Base-by-base conservation (phyloP, 352 stramenopile genomes). In the Phytophthora pluvialis region DNA sequence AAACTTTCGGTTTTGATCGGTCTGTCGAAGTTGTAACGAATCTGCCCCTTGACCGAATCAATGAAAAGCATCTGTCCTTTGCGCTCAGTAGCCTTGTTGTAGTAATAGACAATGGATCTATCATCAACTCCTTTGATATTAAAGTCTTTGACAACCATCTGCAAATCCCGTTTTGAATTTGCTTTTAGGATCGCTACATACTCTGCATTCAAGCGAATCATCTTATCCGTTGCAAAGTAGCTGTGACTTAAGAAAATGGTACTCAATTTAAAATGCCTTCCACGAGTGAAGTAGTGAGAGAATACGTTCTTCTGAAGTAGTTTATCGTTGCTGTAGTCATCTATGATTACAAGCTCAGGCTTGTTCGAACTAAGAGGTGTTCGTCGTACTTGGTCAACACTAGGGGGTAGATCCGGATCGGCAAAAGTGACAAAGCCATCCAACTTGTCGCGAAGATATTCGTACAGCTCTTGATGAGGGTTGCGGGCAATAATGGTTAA, bases 401-500 rank as follows among this genome's bases (percentile, higher is more conserved):
- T n/a, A n/a, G n/a, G n/a, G n/a, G n/a, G n/a, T n/a, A n/a, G n/a
- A n/a, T n/a, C n/a, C n/a, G n/a, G n/a, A n/a, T n/a, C n/a, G 49
- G 49, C 28, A 6, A 64, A 64, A 3, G 56, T 43, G n/a, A 64
- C 45, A 35, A 64, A 64, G 3, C 48, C 64, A 16, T 67, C 55
- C 3, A 68, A 16, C 42, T 73, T 73, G 3, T 73, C 64, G 13
- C 49, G 48, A 5, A 73, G 48, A 28, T 64, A 68, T 3, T 68
- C 49, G 16, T 68, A 73, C 11, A 51, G 28, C 28, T 51, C 44
- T 51, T 51, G 44, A 38, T 15, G 28, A 38, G 29, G 11, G 29
- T 16, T n/a, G 28, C 29, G 38, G 12, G 44, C 44, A 16, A 51
- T 38, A 35, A 35, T 35, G 5, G 44, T 51, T 51, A 51, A 13